A percentile compares a stretch with the other conserved stretches of the same genome.
Conservation (phyloP, 2,329 filamentous ascomycete genomes). For the Nothophoma quercina region DNA sequence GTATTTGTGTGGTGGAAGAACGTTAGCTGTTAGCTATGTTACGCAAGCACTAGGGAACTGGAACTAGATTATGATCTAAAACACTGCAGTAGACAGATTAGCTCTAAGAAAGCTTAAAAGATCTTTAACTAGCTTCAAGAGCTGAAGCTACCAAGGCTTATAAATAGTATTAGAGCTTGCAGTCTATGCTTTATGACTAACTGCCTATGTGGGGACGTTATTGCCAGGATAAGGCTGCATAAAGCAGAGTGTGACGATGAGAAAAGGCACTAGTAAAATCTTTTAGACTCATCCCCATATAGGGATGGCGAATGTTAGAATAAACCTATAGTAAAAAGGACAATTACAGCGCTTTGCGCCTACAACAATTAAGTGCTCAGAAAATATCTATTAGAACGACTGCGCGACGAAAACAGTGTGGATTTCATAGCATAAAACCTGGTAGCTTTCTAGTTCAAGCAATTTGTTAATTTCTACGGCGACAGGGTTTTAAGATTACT, state of each 20-base stretch:
- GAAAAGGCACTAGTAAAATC: background rate
- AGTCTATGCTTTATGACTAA: background rate
- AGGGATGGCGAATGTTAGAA: background rate
- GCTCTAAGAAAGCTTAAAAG: background rate
- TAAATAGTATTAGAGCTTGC: background rate
- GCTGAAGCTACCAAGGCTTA: background rate
- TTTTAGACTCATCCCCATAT: background rate
- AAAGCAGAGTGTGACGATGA: background rate
- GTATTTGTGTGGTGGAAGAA: background rate
- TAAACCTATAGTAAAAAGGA: background rate
- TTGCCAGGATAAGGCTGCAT: background rate
- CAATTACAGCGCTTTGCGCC: no score
- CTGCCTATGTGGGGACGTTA: background rate
- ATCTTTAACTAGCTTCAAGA: background rate
- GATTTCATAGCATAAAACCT: no score
- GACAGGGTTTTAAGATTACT: no score
- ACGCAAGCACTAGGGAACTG: background rate
- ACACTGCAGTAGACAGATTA: background rate
- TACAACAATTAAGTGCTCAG: no score
- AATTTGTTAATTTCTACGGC: no score
- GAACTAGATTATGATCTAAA: background rate
- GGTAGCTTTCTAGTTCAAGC: no score
- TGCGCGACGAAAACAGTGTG: no score
- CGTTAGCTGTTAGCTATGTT: background rate
- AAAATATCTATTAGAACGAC: no score